Conservation (phyloP, 257 asterid genomes). For the Solanum pennellii region DNA sequence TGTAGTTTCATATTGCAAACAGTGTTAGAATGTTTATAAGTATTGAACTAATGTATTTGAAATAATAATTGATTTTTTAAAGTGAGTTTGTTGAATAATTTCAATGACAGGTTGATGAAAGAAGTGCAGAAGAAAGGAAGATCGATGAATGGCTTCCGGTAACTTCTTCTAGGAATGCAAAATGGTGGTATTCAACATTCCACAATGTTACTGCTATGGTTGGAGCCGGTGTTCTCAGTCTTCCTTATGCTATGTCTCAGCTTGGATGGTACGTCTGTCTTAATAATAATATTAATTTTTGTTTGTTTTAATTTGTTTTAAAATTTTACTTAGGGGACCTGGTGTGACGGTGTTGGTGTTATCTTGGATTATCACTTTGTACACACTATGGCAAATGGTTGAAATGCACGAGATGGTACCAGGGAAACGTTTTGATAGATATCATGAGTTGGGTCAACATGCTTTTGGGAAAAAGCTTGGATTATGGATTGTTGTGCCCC, state of each 20-base stretch:
- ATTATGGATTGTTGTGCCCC: conserved; percentile 42
- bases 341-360: conserved; percentile 19
- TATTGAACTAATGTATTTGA: too few species aligned
- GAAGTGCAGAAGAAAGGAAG: conserved; percentile 13
- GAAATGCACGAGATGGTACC: conserved; percentile 44
- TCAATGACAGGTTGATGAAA: conserved; percentile 14
- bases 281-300: too few species aligned
- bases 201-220: conserved; percentile 40
- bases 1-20: background rate
- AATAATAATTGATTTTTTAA: background rate
- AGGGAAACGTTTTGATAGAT: conserved; percentile 42
- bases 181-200: conserved; percentile 43
- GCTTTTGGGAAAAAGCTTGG: conserved; percentile 48
- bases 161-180: conserved; percentile 26
- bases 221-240: conserved; percentile 37
- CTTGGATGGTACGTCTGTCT: conserved; percentile 21
- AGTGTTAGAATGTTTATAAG: background rate
- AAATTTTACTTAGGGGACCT: conserved; percentile 24
- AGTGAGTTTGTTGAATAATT: background rate
- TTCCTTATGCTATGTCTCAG: conserved; percentile 34
- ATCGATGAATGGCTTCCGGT: conserved; percentile 41
- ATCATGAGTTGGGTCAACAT: conserved; percentile 46
- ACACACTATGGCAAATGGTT: conserved; percentile 48
- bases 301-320: background rate
- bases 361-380: conserved; percentile 36